Conservation (phyloP, 139 green algal genomes). For the Diplosphaera chodatii region DNA sequence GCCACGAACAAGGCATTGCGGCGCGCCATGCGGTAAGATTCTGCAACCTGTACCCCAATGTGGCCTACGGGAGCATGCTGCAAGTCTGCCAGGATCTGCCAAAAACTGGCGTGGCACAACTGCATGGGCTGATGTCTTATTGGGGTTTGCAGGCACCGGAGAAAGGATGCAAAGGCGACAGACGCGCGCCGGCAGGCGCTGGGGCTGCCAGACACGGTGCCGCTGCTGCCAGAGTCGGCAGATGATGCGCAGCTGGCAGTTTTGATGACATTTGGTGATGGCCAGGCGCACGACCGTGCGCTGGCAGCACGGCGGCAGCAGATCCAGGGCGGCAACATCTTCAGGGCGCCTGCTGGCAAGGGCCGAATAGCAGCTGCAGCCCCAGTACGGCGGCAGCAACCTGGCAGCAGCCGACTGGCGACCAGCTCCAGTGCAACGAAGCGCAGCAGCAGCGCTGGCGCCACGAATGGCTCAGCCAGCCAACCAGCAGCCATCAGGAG, state of each 20-base stretch:
- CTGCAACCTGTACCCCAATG: too few species aligned
- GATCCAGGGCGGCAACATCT: slow-evolving; percentile 25
- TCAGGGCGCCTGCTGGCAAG: slow-evolving; percentile 3
- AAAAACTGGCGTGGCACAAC: too few species aligned
- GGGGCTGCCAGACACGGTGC: slow-evolving; percentile 50
- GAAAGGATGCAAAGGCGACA: slow-evolving; percentile 31
- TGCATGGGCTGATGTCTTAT: too few species aligned
- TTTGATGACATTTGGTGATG: slow-evolving; percentile 25
- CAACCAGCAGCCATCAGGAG: not conserved
- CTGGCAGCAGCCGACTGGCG: not conserved
- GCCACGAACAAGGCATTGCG: slow-evolving; percentile 49
- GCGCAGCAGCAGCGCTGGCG: not conserved
- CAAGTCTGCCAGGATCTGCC: too few species aligned
- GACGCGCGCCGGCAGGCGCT: slow-evolving; percentile 37
- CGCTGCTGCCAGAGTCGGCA: slow-evolving; percentile 44
- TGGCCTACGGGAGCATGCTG: too few species aligned
- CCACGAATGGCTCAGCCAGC: too few species aligned
- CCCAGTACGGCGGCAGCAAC: not conserved
- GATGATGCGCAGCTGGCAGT: slow-evolving; percentile 41
- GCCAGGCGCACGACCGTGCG: slow-evolving; percentile 12
- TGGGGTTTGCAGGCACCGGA: slow-evolving; percentile 13
- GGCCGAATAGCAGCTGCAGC: not conserved
- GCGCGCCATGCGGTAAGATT: slow-evolving; percentile 7
- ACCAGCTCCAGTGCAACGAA: not conserved
- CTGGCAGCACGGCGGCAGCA: slow-evolving; percentile 18